phyloP scores from a whole-genome alignment of 768 basidiomycete species.

The Gymnopilus junonius region DNA sequence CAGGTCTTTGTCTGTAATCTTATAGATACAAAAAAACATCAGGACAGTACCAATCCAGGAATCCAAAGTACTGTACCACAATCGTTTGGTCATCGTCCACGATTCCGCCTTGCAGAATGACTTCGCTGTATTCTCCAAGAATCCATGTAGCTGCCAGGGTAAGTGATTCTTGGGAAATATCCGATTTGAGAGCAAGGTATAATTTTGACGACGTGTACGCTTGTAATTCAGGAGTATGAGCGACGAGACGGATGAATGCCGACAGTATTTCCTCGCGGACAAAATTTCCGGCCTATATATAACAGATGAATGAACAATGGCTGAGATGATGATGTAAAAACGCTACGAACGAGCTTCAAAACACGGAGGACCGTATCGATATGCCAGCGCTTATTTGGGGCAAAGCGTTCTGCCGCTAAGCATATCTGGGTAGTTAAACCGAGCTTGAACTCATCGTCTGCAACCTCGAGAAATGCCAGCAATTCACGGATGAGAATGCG shows the following conservation, averaged over 20 bases:
- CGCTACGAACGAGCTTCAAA: conserved; percentile 75
- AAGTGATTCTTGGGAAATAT: conserved; percentile 96
- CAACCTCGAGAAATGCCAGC: conserved; percentile 95
- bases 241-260: conserved; percentile 93
- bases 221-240: conserved; percentile 96
- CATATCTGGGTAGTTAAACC: conserved; percentile 98
- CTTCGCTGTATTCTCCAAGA: conserved; percentile 94
- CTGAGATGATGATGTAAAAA: not conserved
- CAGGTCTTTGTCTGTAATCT: conserved; percentile 84
- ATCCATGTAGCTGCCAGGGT: conserved; percentile 95
- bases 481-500: conserved; percentile 91
- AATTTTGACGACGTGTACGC: conserved; percentile 93
- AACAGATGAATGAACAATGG: not conserved
- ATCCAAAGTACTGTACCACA: conserved; percentile 47
- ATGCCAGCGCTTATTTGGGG: conserved; percentile 98
- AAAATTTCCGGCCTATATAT: conserved; percentile 88
- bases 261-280: conserved; percentile 96
- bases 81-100: conserved; percentile 74
- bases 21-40: conserved; percentile 1
- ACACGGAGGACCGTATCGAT: conserved; percentile 96
- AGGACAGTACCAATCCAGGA: not conserved
- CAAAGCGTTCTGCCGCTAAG: conserved; percentile 93
- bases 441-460: conserved; percentile 98
- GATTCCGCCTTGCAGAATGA: conserved; percentile 84
- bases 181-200: conserved; percentile 83